Evolutionary conservation across 345 rosid species (phyloP).

Genomic region (Populus simonii): DNA sequence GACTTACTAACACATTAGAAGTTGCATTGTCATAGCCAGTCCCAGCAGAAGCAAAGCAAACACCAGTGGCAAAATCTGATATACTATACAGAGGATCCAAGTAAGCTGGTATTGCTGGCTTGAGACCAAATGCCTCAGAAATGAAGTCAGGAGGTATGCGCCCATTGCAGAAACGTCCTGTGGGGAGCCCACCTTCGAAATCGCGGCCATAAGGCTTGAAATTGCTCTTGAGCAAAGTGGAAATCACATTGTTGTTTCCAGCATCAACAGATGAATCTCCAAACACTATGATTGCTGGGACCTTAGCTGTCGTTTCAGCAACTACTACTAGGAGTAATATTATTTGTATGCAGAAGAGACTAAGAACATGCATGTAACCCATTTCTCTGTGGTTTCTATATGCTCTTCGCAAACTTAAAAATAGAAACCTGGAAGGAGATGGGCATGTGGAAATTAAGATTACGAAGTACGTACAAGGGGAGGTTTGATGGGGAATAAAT

Average conservation of each 20-base stretch:
- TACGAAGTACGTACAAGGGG: background rate
- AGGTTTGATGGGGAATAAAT: background rate
- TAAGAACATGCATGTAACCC: background rate
- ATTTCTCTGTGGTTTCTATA: background rate
- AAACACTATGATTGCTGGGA: constrained; percentile 65
- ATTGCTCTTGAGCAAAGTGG: constrained; percentile 66
- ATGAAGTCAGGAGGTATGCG: constrained; percentile 68
- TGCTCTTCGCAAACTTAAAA: background rate
- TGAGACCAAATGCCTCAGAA: constrained; percentile 70
- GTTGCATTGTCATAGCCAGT: constrained; percentile 85
- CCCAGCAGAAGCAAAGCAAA: constrained; percentile 90
- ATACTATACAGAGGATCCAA: constrained; percentile 62
- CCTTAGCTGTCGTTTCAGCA: constrained; percentile 11
- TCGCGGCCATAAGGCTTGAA: constrained; percentile 79
- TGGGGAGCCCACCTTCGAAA: constrained; percentile 54
- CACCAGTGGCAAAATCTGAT: constrained; percentile 69
- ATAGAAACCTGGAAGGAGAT: background rate
- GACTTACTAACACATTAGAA: constrained; percentile 66
- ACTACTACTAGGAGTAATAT: background rate
- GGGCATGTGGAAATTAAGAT: background rate
- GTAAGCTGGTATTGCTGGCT: constrained; percentile 67
- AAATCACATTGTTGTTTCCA: constrained; percentile 75
- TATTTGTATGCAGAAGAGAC: background rate
- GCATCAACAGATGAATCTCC: constrained; percentile 79
- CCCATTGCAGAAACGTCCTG: constrained; percentile 77